Base-by-base conservation (phyloP, 257 asterid species). In the Parsonsia alboflavescens region DNA sequence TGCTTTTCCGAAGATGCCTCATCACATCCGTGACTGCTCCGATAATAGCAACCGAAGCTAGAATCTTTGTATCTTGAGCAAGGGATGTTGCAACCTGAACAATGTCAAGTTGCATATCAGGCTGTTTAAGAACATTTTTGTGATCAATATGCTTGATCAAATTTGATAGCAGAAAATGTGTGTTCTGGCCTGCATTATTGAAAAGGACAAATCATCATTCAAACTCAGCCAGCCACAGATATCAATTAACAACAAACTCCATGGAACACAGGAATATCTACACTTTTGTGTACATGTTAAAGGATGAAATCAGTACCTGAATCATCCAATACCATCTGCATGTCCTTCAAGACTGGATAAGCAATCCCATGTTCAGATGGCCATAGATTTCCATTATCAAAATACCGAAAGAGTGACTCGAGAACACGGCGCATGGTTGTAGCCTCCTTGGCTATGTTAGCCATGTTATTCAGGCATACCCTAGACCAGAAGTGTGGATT, bases 371-470 rank as follows among this genome's bases (percentile, higher is more conserved):
- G 63, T 74, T 86, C 84, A 39, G 84, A 68, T 48, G 89, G 88
- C 99, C 99, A 95, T 3, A 85, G 80, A 79, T 91, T 89, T 73
- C 86, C 96, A 52, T 75, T 81, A 74, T 95, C 99, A 41, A 92
- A 91, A 83, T 88, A 95, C 50, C 96, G 93, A 76, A 92, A 92
- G 77, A 92, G 79, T 64, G 98, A 92, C 83, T 95, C 99, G 58
- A 95, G 89, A 84, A 95, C 97, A 28, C 97, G 94, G 48, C 99
- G 93, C 97, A 89, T 92, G 42, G 99, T 95, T 52, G 97, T 88
- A 71, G 93, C 99, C 85, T 95, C 99, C 82, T 88, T 92, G 73
- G 96, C 99, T 44, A 95, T 93, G 79, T 89, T 95, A 73, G 99
- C 97, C 96, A 95, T 95, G 87, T 88, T 89, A 71, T 85, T 93